Percentiles rank a stretch among this genome's conserved stretches.
These are phyloP conservation scores for Euphorbia celastroides DNA, from an alignment of 441 rosid species.

Conservation along the genomic window DNA sequence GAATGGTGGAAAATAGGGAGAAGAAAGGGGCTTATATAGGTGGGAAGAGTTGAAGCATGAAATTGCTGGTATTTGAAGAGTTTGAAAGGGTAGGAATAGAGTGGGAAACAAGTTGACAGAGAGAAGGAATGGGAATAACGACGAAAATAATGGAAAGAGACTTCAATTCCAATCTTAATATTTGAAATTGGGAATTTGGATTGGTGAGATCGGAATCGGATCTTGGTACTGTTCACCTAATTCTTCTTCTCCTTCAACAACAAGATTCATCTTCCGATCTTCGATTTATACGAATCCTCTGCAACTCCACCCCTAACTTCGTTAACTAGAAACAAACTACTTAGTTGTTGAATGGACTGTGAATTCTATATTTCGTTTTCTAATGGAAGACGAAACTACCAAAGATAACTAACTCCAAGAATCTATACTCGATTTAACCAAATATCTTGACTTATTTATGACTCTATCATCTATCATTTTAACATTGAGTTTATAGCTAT, in stretches of 20 bases:
- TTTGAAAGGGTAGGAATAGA: slow-evolving; percentile 26
- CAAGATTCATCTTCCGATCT: not conserved
- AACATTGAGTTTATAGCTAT: no score
- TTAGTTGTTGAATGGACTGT: no score
- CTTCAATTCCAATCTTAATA: not conserved
- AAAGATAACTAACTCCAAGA: no score
- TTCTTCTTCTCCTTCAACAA: not conserved
- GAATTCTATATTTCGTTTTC: no score
- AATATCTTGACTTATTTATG: no score
- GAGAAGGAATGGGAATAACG: not conserved
- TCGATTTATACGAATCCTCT: no score
- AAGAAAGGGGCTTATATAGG: not conserved
- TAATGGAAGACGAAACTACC: no score
- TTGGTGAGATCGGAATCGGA: slow-evolving; percentile 14
- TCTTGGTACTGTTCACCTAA: not conserved
- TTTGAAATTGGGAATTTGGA: not conserved
- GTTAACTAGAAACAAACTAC: no score
- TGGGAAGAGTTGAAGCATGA: not conserved
- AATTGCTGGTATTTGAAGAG: slow-evolving; percentile 28
- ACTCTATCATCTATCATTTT: no score
- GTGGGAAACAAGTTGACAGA: slow-evolving; percentile 25
- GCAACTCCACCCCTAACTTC: no score
- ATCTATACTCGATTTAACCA: no score
- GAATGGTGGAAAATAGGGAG: not conserved
- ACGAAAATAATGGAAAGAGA: not conserved